Evolutionary conservation across 139 green algal species (phyloP).

Genomic region (Chlamydomonas sphaeroides): DNA sequence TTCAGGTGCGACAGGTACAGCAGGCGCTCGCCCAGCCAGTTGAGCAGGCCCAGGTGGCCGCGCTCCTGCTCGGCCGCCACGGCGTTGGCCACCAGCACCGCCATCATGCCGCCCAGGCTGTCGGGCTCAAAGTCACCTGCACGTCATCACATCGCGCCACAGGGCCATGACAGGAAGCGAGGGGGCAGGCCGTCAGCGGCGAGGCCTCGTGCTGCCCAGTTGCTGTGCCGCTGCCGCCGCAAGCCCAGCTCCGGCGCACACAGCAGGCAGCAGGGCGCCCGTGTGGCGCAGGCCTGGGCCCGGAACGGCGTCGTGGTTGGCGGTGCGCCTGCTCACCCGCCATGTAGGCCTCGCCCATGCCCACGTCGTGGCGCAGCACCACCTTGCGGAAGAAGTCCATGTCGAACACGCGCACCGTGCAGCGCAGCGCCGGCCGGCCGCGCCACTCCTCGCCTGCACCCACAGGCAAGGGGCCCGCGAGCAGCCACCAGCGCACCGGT

Average conservation of each 20-base stretch:
- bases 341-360: conserved; percentile 95
- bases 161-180: too few species aligned
- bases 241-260: too few species aligned
- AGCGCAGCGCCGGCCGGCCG: conserved; percentile 54
- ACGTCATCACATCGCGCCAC: conserved; percentile 5
- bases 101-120: conserved; percentile 77
- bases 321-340: conserved; percentile 63
- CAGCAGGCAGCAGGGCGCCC: too few species aligned
- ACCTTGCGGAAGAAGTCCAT: conserved; percentile 83
- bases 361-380: conserved; percentile 83
- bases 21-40: conserved; percentile 85
- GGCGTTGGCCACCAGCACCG: conserved; percentile 75
- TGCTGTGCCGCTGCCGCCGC: too few species aligned
- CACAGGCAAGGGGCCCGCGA: too few species aligned
- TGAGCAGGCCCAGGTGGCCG: conserved; percentile 78
- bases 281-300: too few species aligned
- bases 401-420: conserved; percentile 78
- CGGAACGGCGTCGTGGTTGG: too few species aligned
- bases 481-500: too few species aligned
- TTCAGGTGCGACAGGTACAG: conserved; percentile 78
- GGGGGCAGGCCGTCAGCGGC: too few species aligned
- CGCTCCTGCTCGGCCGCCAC: conserved; percentile 51
- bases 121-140: too few species aligned
- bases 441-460: conserved; percentile 76
- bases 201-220: too few species aligned